Evolutionary conservation across 768 basidiomycete species (phyloP), one percentile per base, ranked within the genome.

Genomic region (Tylopilus subfusipes): DNA sequence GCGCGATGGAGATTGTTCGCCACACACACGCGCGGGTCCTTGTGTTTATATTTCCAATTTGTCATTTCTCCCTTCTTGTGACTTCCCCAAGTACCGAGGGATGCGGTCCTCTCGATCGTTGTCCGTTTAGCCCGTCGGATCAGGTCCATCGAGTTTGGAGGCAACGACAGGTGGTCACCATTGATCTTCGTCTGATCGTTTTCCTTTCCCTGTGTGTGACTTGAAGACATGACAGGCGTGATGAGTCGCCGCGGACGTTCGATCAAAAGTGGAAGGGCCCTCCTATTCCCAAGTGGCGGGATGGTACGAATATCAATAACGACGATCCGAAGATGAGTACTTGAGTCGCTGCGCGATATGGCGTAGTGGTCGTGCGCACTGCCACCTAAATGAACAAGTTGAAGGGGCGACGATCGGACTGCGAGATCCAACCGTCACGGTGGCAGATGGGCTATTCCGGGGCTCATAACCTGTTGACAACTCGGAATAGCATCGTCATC

Each of bases 381-480:
- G 18, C 22, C 40, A 25, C n/a, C 44, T 5, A 13, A 21, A n/a
- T n/a, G 40, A 43, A 43, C 16, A 7, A 7, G 5, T 29, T 5
- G 36, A 16, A 8, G 34, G 46, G 22, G 40, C 7, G 44, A 30
- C 18, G 38, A 54, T 40, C 49, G 43, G 57, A 36, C 47, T 4
- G 36, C 27, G 42, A 52, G 50, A 57, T 60, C 58, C 38, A 56
- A 39, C 40, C 50, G 14, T n/a, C 50, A 1, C 34, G 49, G 49
- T 65, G 63, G 58, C 56, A 52, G 8, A 38, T 36, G 38, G n/a
- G n/a, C 21, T 56, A 61, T 65, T 60, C 44, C 65, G 16, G 61
- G 65, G 60, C 65, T 68, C 65, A 65, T 68, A 62, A 65, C 62
- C 65, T 64, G 0, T 22, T 8, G 33, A 45, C 51, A 43, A 54